These are phyloP conservation scores for Jaapia argillacea DNA, from an alignment of 768 basidiomycete species.

Conservation along the genomic window DNA sequence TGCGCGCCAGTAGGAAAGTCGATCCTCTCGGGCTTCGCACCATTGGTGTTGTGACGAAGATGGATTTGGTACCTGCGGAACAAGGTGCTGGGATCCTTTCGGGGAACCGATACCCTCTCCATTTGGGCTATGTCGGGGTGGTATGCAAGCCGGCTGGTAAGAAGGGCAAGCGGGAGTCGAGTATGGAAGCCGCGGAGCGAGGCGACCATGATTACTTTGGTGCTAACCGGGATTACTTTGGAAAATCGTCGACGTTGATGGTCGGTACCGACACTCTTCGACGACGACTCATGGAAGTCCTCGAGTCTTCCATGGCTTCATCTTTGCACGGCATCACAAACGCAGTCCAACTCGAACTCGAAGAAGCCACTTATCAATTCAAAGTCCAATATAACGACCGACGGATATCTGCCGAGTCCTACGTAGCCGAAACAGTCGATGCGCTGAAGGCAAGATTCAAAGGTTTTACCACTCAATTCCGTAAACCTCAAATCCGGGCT, in stretches of 20 bases:
- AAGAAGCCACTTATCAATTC: conserved; percentile 97
- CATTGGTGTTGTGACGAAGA: conserved; percentile 97
- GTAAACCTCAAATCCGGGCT: conserved; percentile 77
- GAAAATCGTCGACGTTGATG: conserved; percentile 58
- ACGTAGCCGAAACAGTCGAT: conserved; percentile 96
- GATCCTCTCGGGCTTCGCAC: conserved; percentile 93
- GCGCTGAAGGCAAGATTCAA: conserved; percentile 84
- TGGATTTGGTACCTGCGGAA: conserved; percentile 90
- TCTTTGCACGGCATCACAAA: conserved; percentile 95
- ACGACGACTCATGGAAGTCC: conserved; percentile 88
- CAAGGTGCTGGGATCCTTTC: conserved; percentile 72
- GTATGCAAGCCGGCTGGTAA: conserved; percentile 73
- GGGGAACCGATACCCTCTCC: conserved; percentile 93
- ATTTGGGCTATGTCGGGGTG: conserved; percentile 95
- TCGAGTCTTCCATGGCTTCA: conserved; percentile 96
- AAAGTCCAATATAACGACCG: conserved; percentile 98
- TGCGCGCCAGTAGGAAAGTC: conserved; percentile 86
- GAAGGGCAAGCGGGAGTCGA: conserved; percentile 38
- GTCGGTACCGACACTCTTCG: conserved; percentile 89
- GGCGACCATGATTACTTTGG: conserved; percentile 64
- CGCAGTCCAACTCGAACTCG: conserved; percentile 92
- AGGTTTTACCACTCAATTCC: conserved; percentile 76
- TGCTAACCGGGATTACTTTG: conserved; percentile 51
- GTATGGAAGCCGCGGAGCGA: conserved; percentile 37
- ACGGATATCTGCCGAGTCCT: conserved; percentile 88